Evolutionary conservation across 73 alveolate genomes (phyloP), one percentile per base, ranked within the genome.

Genomic region (Tetrahymena borealis): DNA sequence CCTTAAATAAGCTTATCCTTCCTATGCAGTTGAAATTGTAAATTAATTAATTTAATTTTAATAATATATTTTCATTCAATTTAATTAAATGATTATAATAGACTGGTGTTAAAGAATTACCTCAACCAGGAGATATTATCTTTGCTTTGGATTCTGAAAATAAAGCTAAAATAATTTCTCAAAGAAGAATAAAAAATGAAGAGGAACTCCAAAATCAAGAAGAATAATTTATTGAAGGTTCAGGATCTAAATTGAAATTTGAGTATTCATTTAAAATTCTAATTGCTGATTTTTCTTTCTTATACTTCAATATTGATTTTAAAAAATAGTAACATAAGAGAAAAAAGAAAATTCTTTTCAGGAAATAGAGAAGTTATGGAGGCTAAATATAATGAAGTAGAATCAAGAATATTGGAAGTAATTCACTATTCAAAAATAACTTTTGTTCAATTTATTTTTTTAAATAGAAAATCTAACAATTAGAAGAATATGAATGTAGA

Each of bases 61-160:
- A 24, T 60, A 10, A 20, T 12, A 39, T 39, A 18, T 60, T 60
- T 60, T 24, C 28, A 40, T 40, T 11, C 1, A 18, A 60, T 10
- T 15, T 20, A 20, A 60, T 24, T 3, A 60, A 60, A 40, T 8
- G n/a, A 9, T 18, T 32, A 37, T 36, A 32, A 35, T 28, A 93
- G 95, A 96, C 95, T 20, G 99, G 99, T 32, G 94, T 97, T 39
- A 97, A 96, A 90, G 96, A 78, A 18, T 41, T 97, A 37, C 99
- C 99, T 24, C 95, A 96, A 41, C 94, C 96, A 9, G 99, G 99
- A 28, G 39, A 40, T 11, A 94, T 94, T 24, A 91, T 97, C 32
- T 95, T 94, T 93, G 97, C 91, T 37, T 91, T 91, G 12, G 77
- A 92, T 0, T 91, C 78, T 39, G 93, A 91, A 39, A 92, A 78